Conservation (phyloP, 768 basidiomycete genomes). For the Tubosaeta brunneosetosa region DNA sequence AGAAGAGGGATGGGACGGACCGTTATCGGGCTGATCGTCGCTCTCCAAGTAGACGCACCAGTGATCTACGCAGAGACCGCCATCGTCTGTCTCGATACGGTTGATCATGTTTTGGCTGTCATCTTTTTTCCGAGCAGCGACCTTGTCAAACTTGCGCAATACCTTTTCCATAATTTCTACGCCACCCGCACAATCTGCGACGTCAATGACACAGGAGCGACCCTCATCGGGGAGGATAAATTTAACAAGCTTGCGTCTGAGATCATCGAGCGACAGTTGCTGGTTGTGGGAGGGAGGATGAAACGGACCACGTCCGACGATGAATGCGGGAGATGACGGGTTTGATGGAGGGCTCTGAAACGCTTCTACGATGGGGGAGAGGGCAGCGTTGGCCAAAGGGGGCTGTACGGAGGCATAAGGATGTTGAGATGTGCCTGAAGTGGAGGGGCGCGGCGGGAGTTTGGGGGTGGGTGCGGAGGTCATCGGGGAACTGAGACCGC, state of each 20-base stretch:
- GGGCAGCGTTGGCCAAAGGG: slow-evolving; percentile 35
- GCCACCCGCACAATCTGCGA: slow-evolving; percentile 74
- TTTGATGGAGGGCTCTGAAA: slow-evolving; percentile 36
- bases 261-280: slow-evolving; percentile 64
- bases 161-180: slow-evolving; percentile 86
- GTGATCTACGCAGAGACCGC: slow-evolving; percentile 77
- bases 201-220: slow-evolving; percentile 71
- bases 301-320: slow-evolving; percentile 60
- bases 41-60: slow-evolving; percentile 83
- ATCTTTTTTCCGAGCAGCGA: slow-evolving; percentile 37
- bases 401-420: slow-evolving; percentile 59
- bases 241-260: slow-evolving; percentile 82
- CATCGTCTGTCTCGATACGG: slow-evolving; percentile 64
- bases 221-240: slow-evolving; percentile 84
- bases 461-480: slow-evolving; percentile 35
- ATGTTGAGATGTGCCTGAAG: slow-evolving; percentile 43
- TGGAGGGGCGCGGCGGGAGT: slow-evolving; percentile 40
- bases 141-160: slow-evolving; percentile 84
- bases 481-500: slow-evolving; percentile 41
- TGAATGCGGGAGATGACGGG: slow-evolving; percentile 51
- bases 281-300: slow-evolving; percentile 39
- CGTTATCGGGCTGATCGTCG: slow-evolving; percentile 45
- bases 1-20: slow-evolving; percentile 32
- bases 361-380: slow-evolving; percentile 73
- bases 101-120: slow-evolving; percentile 44